Evolutionary conservation across 257 asterid species (phyloP).

Genomic region (Lavandula angustifolia): DNA sequence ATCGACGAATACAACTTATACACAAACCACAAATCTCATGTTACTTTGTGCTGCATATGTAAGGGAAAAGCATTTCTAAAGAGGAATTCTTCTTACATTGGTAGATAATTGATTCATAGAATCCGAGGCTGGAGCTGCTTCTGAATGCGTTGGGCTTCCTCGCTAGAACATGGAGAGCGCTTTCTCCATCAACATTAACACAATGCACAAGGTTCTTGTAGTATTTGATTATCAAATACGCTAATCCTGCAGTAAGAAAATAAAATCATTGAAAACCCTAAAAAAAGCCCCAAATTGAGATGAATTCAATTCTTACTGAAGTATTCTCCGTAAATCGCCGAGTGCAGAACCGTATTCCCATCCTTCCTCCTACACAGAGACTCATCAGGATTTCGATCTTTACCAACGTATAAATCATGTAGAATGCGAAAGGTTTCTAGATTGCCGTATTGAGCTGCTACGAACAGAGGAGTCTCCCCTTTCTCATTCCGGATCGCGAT

Average conservation of each 20-base stretch:
- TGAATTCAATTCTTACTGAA: conserved; percentile 36
- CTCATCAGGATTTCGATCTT: neutral
- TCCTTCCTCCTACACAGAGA: conserved; percentile 45
- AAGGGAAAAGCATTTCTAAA: too few relatives aligned
- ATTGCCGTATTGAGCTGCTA: conserved; percentile 45
- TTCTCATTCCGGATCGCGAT: conserved; percentile 34
- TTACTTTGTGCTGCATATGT: too few relatives aligned
- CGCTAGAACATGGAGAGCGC: conserved; percentile 54
- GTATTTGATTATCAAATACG: conserved; percentile 34
- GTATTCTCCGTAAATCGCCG: conserved; percentile 44
- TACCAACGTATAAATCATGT: neutral
- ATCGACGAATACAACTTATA: conserved; percentile 29
- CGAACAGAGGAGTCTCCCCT: conserved; percentile 51
- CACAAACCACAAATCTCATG: too few relatives aligned
- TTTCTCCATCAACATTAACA: conserved; percentile 45
- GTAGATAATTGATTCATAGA: conserved; percentile 40
- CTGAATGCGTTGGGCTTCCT: conserved; percentile 48
- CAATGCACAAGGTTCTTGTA: conserved; percentile 32
- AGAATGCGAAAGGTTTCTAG: conserved; percentile 27
- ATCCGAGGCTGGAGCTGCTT: conserved; percentile 42
- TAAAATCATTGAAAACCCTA: neutral
- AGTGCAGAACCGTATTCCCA: conserved; percentile 50
- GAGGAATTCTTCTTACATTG: conserved; percentile 32
- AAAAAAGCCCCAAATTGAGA: too few relatives aligned
- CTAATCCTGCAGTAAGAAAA: conserved; percentile 41